Evolutionary conservation across 2,329 filamentous ascomycete genomes (phyloP).

Genomic region (Talaromyces amestolkiae): DNA sequence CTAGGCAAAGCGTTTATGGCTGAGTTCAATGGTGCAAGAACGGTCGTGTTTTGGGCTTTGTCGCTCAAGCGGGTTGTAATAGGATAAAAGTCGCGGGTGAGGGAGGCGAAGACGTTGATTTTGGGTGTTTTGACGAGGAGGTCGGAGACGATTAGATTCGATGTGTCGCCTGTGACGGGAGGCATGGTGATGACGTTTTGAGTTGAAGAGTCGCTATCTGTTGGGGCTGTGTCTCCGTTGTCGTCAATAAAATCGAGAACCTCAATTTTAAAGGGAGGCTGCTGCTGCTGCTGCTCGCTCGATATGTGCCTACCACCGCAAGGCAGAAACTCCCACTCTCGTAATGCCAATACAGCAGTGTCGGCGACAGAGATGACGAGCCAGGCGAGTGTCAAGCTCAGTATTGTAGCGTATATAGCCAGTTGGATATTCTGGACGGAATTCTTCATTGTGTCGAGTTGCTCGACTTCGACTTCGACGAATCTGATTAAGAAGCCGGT

Average conservation of each 20-base stretch:
- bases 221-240: background rate
- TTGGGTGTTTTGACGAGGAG: constrained; percentile 74
- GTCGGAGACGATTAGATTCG: constrained; percentile 71
- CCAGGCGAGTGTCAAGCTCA: constrained; percentile 13
- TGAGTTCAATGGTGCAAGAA: constrained; percentile 82
- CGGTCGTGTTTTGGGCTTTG: constrained; percentile 67
- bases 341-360: constrained; percentile 10
- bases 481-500: background rate
- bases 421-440: constrained; percentile 12
- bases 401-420: constrained; percentile 12
- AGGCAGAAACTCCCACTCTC: constrained; percentile 6
- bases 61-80: constrained; percentile 69
- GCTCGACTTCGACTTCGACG: background rate
- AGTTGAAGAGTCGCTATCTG: background rate
- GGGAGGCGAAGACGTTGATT: constrained; percentile 80
- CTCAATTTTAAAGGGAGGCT: background rate
- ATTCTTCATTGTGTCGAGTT: constrained; percentile 13
- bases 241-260: background rate
- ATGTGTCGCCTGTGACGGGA: constrained; percentile 13
- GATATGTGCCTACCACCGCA: background rate
- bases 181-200: constrained; percentile 24
- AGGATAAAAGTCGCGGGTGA: constrained; percentile 72
- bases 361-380: constrained; percentile 2
- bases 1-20: constrained; percentile 73
- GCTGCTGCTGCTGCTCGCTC: background rate